A percentile compares a stretch with the other conserved stretches of the same genome.
These are phyloP conservation scores for Saccharomycopsis guyanensis DNA, from an alignment of 805 yeast genomes.

Conservation along the genomic window DNA sequence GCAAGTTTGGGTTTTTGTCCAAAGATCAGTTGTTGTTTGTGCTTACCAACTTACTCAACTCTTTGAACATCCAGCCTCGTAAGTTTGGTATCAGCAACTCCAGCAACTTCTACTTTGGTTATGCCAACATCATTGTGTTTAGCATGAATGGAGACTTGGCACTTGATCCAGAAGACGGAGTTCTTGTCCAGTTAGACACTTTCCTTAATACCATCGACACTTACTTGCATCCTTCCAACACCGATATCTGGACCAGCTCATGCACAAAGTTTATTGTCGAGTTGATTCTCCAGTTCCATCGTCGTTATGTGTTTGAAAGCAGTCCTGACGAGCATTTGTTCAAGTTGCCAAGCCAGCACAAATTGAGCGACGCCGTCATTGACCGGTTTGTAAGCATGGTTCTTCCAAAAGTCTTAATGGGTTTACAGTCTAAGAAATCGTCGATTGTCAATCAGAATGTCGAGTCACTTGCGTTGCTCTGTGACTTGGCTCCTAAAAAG, in stretches of 20 bases:
- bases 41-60: constrained; percentile 44
- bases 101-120: constrained; percentile 36
- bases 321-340: constrained; percentile 23
- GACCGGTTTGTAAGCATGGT: constrained; percentile 43
- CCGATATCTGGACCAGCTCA: constrained; percentile 79
- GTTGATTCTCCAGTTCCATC: constrained; percentile 52
- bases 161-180: constrained; percentile 32
- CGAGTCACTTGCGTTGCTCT: constrained; percentile 51
- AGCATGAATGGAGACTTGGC: constrained; percentile 49
- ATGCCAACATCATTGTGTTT: constrained; percentile 45
- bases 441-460: constrained; percentile 50
- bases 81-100: constrained; percentile 36
- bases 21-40: constrained; percentile 52
- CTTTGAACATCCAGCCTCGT: constrained; percentile 40
- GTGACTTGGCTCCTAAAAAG: constrained; percentile 49
- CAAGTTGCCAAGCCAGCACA: constrained; percentile 29
- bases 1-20: constrained; percentile 56
- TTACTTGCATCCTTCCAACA: constrained; percentile 85
- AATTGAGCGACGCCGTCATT: constrained; percentile 32
- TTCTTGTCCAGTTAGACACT: constrained; percentile 44
- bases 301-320: constrained; percentile 45
- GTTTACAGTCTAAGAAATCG: constrained; percentile 70
- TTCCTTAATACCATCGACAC: constrained; percentile 68
- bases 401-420: constrained; percentile 50
- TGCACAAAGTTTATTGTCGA: constrained; percentile 60